Evolutionary conservation across 108 stramenopile species (phyloP).

Genomic region (Parietichytrium sp.): DNA sequence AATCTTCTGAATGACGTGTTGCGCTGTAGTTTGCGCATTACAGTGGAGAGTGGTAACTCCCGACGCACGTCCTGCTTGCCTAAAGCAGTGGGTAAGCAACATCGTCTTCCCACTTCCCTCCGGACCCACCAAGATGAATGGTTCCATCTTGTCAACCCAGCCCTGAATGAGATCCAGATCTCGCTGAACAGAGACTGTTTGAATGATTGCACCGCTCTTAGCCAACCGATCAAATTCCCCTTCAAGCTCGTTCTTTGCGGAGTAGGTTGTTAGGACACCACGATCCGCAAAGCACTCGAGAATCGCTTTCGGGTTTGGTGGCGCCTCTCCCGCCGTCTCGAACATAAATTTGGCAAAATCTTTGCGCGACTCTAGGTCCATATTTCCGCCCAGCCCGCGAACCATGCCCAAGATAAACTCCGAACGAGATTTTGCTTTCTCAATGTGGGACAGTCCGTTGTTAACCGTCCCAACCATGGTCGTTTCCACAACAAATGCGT

Average conservation of each 20-base stretch:
- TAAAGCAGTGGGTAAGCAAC: conserved; percentile 48
- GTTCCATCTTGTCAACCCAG: conserved; percentile 55
- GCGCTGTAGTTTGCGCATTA: conserved; percentile 61
- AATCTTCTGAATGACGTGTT: conserved; percentile 64
- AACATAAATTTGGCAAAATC: conserved; percentile 60
- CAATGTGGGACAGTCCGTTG: conserved; percentile 58
- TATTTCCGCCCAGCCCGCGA: conserved; percentile 65
- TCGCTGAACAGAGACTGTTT: conserved; percentile 56
- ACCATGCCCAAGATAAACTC: conserved; percentile 58
- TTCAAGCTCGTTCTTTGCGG: neutral
- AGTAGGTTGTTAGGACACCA: conserved; percentile 38
- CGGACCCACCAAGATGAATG: conserved; percentile 65
- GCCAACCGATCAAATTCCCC: neutral
- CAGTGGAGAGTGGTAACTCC: conserved; percentile 60
- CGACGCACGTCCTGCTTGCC: neutral
- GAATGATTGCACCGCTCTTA: conserved; percentile 44
- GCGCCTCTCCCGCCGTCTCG: conserved; percentile 53
- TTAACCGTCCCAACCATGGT: conserved; percentile 64
- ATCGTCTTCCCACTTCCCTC: conserved; percentile 66
- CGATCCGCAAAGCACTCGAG: conserved; percentile 46
- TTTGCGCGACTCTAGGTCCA: conserved; percentile 45
- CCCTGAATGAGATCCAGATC: conserved; percentile 51
- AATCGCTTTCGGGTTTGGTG: conserved; percentile 53
- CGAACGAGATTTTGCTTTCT: conserved; percentile 32
- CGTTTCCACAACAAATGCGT: conserved; percentile 60